A percentile compares a stretch with the other conserved stretches of the same genome.
These are phyloP conservation scores for Tuber borchii DNA, from an alignment of 495 filamentous ascomycete genomes.

Conservation along the genomic window DNA sequence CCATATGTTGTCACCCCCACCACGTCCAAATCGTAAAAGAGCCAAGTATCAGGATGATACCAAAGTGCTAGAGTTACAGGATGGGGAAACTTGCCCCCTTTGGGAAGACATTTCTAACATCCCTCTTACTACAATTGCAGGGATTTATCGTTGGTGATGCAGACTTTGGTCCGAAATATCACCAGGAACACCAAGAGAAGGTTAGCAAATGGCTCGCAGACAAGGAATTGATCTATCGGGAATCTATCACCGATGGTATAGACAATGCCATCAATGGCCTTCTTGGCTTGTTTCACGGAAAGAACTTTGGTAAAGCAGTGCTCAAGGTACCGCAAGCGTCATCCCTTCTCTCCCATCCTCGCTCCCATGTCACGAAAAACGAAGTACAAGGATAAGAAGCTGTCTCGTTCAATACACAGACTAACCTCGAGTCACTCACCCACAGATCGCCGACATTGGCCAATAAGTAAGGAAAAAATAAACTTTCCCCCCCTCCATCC, in stretches of 20 bases:
- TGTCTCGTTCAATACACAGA: not conserved
- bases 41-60: not conserved
- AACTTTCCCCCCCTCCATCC: not conserved
- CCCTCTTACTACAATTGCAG: constrained; percentile 40
- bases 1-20: not conserved
- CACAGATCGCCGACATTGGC: not conserved
- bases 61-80: not conserved
- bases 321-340: constrained; percentile 27
- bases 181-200: constrained; percentile 71
- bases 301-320: constrained; percentile 84
- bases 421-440: not conserved
- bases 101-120: not conserved
- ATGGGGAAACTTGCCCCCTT: not conserved
- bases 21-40: not conserved
- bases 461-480: not conserved
- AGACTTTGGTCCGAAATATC: constrained; percentile 64
- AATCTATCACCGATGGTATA: constrained; percentile 67
- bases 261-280: constrained; percentile 75
- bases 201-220: constrained; percentile 79
- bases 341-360: not conserved
- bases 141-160: constrained; percentile 68
- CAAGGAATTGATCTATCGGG: constrained; percentile 67
- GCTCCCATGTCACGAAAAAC: not conserved
- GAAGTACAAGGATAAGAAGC: not conserved
- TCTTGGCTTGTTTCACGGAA: constrained; percentile 76